A percentile compares a stretch with the other conserved stretches of the same genome.
These are phyloP conservation scores for Daedalea quercina DNA, from an alignment of 768 basidiomycete species.

Conservation along the genomic window DNA sequence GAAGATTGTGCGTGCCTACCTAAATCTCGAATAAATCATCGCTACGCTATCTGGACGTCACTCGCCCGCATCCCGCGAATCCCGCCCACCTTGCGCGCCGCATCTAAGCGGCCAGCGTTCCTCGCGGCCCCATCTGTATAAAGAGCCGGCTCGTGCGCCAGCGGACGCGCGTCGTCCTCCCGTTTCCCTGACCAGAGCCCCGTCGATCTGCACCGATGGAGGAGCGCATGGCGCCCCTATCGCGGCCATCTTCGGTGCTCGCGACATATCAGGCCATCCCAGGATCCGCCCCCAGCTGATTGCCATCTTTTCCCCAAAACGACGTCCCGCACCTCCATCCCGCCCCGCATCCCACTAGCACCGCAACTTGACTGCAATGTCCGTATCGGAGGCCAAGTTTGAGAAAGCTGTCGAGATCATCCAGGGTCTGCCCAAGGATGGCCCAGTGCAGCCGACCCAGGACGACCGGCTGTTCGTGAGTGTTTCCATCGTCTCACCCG, in stretches of 20 bases:
- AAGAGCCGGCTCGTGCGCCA: not conserved
- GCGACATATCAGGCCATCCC: not conserved
- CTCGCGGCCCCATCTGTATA: not conserved
- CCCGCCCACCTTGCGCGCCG: not conserved
- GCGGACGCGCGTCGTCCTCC: not conserved
- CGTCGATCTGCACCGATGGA: not conserved
- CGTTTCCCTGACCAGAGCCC: not conserved
- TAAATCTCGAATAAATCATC: not conserved
- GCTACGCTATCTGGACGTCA: not conserved
- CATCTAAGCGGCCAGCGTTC: not conserved
- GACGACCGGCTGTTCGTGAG: slow-evolving; percentile 79
- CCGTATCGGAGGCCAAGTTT: slow-evolving; percentile 49
- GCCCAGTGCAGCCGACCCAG: slow-evolving; percentile 65
- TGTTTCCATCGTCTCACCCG: slow-evolving; percentile 6
- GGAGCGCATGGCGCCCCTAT: not conserved
- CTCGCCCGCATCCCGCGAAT: no score
- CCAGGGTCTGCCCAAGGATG: slow-evolving; percentile 65
- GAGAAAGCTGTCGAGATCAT: slow-evolving; percentile 69
- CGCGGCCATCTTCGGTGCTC: not conserved
- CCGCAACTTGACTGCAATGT: not conserved
- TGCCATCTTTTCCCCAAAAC: not conserved
- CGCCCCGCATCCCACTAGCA: not conserved
- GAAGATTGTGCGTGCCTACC: not conserved
- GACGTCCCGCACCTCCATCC: not conserved
- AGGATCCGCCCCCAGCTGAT: not conserved